phyloP scores from a whole-genome alignment of 176 grass and related monocot species.

The Puccinellia tenuiflora region DNA sequence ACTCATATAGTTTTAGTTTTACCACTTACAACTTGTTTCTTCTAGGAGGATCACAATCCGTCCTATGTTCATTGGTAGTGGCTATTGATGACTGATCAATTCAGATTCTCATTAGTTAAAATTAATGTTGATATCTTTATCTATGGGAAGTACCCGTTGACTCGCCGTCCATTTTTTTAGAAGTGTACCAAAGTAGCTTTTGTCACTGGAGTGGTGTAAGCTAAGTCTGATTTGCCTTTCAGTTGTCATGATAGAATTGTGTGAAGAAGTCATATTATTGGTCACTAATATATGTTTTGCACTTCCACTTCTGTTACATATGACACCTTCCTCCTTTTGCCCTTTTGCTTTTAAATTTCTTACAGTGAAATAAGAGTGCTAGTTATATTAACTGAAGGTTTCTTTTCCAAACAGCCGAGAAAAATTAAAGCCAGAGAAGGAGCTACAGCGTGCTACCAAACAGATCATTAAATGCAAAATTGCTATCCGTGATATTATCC shows the following conservation, averaged over 20 bases:
- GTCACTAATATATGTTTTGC: neutral
- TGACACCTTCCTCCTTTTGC: neutral
- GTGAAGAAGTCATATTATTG: neutral
- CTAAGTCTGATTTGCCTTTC: neutral
- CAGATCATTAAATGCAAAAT: conserved; percentile 90
- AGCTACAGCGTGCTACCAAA: conserved; percentile 85
- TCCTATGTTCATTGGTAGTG: neutral
- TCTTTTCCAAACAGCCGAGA: conserved; percentile 58
- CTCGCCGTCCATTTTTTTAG: neutral
- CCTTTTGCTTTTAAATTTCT: neutral
- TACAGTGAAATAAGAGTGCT: conserved; percentile 14
- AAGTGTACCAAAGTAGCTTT: neutral
- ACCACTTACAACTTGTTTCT: neutral
- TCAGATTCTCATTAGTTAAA: neutral
- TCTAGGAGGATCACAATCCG: conserved; percentile 8
- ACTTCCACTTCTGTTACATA: neutral
- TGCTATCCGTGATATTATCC: conserved; percentile 84
- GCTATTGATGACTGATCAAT: neutral
- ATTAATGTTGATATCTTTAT: neutral
- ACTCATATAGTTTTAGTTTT: neutral
- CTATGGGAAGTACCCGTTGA: conserved; percentile 7
- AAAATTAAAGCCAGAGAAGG: conserved; percentile 96
- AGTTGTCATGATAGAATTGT: neutral
- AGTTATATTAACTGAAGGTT: conserved; percentile 28
- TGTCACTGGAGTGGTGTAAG: neutral